phyloP scores from a whole-genome alignment of 441 rosid genomes.

The Corymbia calophylla region DNA sequence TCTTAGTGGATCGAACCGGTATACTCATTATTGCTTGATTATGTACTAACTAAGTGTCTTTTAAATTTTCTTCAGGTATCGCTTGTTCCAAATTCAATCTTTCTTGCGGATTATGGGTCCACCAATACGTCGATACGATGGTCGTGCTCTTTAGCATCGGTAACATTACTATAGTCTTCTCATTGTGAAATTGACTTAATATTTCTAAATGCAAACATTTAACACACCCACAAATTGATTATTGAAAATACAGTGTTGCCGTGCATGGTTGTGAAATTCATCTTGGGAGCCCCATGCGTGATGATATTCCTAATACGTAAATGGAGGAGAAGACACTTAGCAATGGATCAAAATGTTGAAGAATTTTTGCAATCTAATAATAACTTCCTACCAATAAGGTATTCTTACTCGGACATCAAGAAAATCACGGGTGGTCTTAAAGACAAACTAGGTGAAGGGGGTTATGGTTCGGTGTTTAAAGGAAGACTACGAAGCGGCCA shows the following conservation, averaged over 20 bases:
- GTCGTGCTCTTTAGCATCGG: fast-evolving
- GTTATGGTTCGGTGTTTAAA: background rate
- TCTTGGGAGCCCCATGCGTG: background rate
- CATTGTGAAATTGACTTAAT: no score
- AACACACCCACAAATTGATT: background rate
- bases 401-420: background rate
- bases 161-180: background rate
- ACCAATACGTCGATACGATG: no score
- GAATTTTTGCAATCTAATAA: background rate
- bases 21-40: background rate
- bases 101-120: background rate
- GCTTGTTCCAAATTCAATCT: background rate
- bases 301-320: background rate
- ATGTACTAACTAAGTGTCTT: background rate
- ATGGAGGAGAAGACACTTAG: background rate
- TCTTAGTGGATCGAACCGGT: background rate
- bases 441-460: background rate
- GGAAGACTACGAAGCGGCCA: background rate
- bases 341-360: background rate
- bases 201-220: background rate
- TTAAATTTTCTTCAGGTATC: background rate
- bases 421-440: background rate
- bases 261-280: background rate
- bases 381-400: background rate
- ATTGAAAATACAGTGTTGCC: background rate